phyloP scores from a whole-genome alignment of 2,329 filamentous ascomycete species.

The Thyridium curvatum region DNA sequence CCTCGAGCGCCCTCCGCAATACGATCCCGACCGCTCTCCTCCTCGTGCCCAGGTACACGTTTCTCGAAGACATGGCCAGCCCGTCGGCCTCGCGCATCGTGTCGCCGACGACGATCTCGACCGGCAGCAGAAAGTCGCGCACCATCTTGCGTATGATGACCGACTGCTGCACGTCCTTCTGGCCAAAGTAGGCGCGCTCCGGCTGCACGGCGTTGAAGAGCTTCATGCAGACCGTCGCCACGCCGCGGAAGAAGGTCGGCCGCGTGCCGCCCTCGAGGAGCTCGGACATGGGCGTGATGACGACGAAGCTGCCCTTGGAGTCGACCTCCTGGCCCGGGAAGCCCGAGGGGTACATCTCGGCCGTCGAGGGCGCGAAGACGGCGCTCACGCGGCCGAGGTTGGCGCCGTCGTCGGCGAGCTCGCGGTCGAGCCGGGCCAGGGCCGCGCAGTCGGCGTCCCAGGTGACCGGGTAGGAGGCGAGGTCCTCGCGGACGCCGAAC shows the following conservation, averaged over 20 bases:
- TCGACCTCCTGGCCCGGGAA: slow-evolving; percentile 65
- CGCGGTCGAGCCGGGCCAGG: slow-evolving; percentile 61
- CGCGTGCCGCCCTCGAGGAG: slow-evolving; percentile 78
- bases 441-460: slow-evolving; percentile 71
- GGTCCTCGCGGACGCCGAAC: slow-evolving; percentile 84
- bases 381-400: slow-evolving; percentile 67
- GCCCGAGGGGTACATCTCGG: slow-evolving; percentile 82
- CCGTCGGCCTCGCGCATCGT: slow-evolving; percentile 77
- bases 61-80: slow-evolving; percentile 84
- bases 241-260: slow-evolving; percentile 93
- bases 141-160: slow-evolving; percentile 85
- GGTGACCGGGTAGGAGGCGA: slow-evolving; percentile 83
- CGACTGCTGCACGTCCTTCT: slow-evolving; percentile 97
- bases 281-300: slow-evolving; percentile 75
- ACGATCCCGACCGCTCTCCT: slow-evolving; percentile 68
- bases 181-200: slow-evolving; percentile 84
- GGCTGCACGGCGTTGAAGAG: slow-evolving; percentile 77
- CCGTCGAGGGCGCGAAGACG: slow-evolving; percentile 78
- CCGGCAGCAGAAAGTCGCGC: slow-evolving; percentile 76
- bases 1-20: slow-evolving; percentile 60
- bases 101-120: slow-evolving; percentile 64
- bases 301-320: slow-evolving; percentile 83
- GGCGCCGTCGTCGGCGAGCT: slow-evolving; percentile 56
- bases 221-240: slow-evolving; percentile 95
- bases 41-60: slow-evolving; percentile 81